Base-by-base conservation (phyloP, 805 yeast genomes). In the Lipomyces sp. region DNA sequence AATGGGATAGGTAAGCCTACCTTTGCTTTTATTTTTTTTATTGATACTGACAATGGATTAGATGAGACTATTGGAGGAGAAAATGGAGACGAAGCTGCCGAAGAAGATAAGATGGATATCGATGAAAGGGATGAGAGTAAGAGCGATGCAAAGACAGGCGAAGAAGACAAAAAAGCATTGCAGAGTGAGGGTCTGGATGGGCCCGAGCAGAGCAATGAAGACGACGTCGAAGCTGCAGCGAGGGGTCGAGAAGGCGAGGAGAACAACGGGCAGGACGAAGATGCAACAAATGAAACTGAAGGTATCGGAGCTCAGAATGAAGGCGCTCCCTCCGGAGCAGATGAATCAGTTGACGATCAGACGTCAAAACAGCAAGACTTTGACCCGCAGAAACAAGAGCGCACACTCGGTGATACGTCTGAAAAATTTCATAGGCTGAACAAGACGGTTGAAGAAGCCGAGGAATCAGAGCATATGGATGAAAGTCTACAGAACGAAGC, bases 371-470 rank as follows among this genome's bases (percentile, higher is more conserved):
- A 43, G n/a, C 34, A 45, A 14, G 22, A 38, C 14, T 22, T 26
- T 7, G 47, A 21, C 14, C 16, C 34, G 16, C 21, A 49, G 16
- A 32, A 24, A 6, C 44, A 47, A 33, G 47, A 36, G 7, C 41
- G 43, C 21, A 31, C 89, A 65, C 75, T 93, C 13, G 98, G 98
- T 45, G 97, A 90, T 68, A 80, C 95, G 1, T 66, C 90, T 70
- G 86, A 91, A 61, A 96, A 90, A 64, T 91, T 85, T 70, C 95
- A 91, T 65, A 84, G 87, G 65, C 84, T 96, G 61, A 82, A 85
- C 57, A 88, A 86, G 66, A 96, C 89, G 61, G 91, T 93, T 54
- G 75, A 82, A 58, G 90, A 86, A 57, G 80, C 86, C 11, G 51
- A 41, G 18, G 26, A 37, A 39, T 50, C 40, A 1, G 28, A 39